Evolutionary conservation across 345 rosid genomes (phyloP), one percentile per base, ranked within the genome.

Genomic region (Populus davidiana): DNA sequence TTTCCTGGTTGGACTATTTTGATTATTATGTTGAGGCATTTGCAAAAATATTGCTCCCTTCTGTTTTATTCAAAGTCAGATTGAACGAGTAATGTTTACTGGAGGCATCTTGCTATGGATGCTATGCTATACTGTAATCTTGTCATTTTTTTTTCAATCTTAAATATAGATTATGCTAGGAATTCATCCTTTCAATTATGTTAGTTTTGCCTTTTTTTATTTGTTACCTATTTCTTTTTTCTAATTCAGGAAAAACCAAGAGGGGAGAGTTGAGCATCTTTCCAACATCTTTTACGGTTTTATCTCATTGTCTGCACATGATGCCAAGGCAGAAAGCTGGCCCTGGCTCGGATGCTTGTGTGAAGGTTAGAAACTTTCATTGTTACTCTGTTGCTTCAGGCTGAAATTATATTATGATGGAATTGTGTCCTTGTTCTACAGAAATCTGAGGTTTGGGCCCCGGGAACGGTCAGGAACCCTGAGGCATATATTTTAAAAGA

Each of bases 251-350:
- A 73, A 96, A 94, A 86, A 90, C 92, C 64, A 94, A 92, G 82
- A 91, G 91, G 39, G 97, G 98, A n/a, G 99, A 96, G 82, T 84
- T 96, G 79, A 96, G 93, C 85, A 87, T 96, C 59, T 91, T 91
- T 70, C 98, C 99, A 4, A 78, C 39, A 75, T 80, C 88, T 21
- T 90, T 96, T 71, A 27, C 72, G 2, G 89, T 88, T 50, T 79
- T 96, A 69, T 96, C 99, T 25, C 94, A 96, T 83, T 93, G 98
- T 88, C 92, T 94, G 72, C 97, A 96, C 78, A 94, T 92, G 99
- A 85, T 96, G 96, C 98, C 99, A 0, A 90, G 91, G 81, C 91
- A 89, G 80, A 90, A 89, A 72, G 84, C 90, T 35, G 85, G 72
- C 41, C 85, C 88, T 64, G 85, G 78, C 71, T 75, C 86, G 41